Conservation (phyloP, 1,284 basidiomycete species). For the Coniferiporia sulphurascens region DNA sequence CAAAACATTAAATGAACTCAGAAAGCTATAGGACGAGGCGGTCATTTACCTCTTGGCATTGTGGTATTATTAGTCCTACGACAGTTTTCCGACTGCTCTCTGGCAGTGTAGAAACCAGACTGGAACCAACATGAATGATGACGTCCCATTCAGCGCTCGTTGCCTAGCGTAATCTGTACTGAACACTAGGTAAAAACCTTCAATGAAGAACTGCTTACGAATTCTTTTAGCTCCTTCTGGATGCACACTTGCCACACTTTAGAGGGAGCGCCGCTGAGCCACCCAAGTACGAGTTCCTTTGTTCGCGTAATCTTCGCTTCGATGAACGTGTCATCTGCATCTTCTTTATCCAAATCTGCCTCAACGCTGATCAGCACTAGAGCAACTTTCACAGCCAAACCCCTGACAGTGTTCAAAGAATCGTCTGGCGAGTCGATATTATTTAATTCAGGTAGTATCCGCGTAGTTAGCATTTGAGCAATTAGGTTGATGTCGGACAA, state of each 20-base stretch:
- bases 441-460: slow-evolving; percentile 47
- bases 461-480: slow-evolving; percentile 40
- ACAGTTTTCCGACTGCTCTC: slow-evolving; percentile 40
- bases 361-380: slow-evolving; percentile 8
- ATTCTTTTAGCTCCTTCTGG: slow-evolving; percentile 10
- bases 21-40: neutral
- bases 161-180: slow-evolving; percentile 30
- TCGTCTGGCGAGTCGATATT: slow-evolving; percentile 26
- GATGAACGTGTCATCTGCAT: slow-evolving; percentile 10
- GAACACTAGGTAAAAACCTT: neutral
- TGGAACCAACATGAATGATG: slow-evolving; percentile 36
- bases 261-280: slow-evolving; percentile 3
- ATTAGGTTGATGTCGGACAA: slow-evolving; percentile 30
- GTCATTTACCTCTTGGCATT: slow-evolving; percentile 47
- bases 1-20: slow-evolving; percentile 24
- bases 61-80: slow-evolving; percentile 39
- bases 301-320: neutral
- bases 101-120: slow-evolving; percentile 39
- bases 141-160: slow-evolving; percentile 38
- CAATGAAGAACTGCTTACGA: slow-evolving; percentile 2
- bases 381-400: slow-evolving; percentile 4
- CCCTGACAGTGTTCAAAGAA: slow-evolving; percentile 25
- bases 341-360: neutral
- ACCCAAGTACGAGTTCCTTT: slow-evolving; percentile 7
- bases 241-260: slow-evolving; percentile 5